A percentile compares a stretch with the other conserved stretches of the same genome.
These are phyloP conservation scores for Lachancea meyersii DNA, from an alignment of 805 yeast genomes.

Conservation along the genomic window DNA sequence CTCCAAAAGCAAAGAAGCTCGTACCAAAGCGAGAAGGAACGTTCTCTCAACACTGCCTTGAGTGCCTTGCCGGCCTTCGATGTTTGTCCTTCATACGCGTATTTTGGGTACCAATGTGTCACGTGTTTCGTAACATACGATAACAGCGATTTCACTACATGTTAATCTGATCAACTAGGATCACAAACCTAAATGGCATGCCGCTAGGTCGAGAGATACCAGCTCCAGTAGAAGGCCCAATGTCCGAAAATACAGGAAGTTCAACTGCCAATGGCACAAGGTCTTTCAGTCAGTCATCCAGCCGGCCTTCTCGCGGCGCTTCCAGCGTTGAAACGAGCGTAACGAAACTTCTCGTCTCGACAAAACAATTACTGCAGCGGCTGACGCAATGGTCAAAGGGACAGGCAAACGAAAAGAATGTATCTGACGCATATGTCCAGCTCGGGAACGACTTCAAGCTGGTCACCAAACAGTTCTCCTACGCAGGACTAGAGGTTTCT, in stretches of 20 bases:
- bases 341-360: constrained; percentile 73
- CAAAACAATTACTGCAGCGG: constrained; percentile 81
- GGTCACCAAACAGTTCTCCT: constrained; percentile 71
- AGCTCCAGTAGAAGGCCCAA: not conserved
- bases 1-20: no score
- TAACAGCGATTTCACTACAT: no score
- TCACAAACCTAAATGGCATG: not conserved
- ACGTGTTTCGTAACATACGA: no score
- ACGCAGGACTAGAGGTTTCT: constrained; percentile 71
- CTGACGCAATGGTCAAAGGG: constrained; percentile 86
- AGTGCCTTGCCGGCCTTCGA: no score
- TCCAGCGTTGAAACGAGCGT: constrained; percentile 69
- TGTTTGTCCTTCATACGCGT: no score
- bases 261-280: constrained; percentile 3
- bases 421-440: constrained; percentile 84
- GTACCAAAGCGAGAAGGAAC: no score
- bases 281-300: constrained; percentile 3
- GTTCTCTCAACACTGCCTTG: no score
- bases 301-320: constrained; percentile 12
- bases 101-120: no score
- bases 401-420: constrained; percentile 72
- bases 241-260: not conserved
- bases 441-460: constrained; percentile 91
- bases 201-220: not conserved
- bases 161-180: no score